Conservation (phyloP, 2,329 filamentous ascomycete species). For the Trichoderma pleuroti region DNA sequence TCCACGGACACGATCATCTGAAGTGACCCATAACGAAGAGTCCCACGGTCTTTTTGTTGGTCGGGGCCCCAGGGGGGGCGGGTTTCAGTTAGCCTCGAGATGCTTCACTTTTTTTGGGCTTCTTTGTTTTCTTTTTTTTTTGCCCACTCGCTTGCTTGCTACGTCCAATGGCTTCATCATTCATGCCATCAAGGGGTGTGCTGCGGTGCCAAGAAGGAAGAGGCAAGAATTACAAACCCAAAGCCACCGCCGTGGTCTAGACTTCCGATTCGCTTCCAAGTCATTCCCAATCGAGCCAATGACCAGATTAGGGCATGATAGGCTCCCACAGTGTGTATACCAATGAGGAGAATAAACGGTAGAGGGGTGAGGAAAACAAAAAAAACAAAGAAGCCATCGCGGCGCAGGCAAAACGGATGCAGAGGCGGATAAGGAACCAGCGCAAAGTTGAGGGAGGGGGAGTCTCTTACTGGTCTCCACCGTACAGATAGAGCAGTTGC, state of each 20-base stretch:
- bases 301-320: not conserved
- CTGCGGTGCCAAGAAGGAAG: not conserved
- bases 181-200: not conserved
- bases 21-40: conserved; percentile 60
- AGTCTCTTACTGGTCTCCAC: conserved; percentile 37
- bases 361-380: conserved; percentile 5
- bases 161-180: not conserved
- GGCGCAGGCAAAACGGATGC: not conserved
- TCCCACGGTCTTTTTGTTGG: conserved; percentile 53
- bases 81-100: conserved; percentile 15
- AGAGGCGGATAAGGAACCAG: not conserved
- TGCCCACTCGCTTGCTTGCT: not conserved
- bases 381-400: not conserved
- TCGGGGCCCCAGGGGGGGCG: not conserved
- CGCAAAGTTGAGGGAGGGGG: not conserved
- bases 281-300: not conserved
- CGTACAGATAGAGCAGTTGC: conserved; percentile 37
- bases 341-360: too few relatives aligned
- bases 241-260: conserved; percentile 5
- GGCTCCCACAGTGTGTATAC: not conserved
- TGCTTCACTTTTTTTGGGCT: not conserved
- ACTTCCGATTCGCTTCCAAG: not conserved
- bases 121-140: not conserved
- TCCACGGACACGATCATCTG: conserved; percentile 74
- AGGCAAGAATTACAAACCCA: not conserved